phyloP scores from a whole-genome alignment of 2,329 filamentous ascomycete genomes.

The Penicillium corylophilum region DNA sequence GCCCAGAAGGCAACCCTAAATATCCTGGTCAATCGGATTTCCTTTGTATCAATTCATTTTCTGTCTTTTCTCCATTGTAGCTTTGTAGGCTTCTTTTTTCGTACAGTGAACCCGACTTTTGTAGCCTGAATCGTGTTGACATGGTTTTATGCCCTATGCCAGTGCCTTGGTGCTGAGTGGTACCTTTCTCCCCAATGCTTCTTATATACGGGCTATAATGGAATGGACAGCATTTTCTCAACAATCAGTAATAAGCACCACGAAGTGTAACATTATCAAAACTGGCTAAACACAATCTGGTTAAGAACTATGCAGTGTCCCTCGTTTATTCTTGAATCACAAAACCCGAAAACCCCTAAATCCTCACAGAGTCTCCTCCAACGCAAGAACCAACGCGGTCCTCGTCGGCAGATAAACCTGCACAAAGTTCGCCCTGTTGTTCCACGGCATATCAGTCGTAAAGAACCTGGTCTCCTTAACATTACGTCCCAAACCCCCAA shows the following conservation, averaged over 20 bases:
- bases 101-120: too few species aligned
- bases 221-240: not conserved
- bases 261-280: not conserved
- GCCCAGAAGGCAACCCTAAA: constrained; percentile 33
- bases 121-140: too few species aligned
- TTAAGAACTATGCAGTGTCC: not conserved
- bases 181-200: too few species aligned
- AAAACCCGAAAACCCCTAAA: not conserved
- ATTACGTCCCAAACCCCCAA: constrained; percentile 77
- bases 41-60: constrained; percentile 9
- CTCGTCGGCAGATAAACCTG: constrained; percentile 87
- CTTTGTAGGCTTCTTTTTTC: too few species aligned
- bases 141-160: too few species aligned
- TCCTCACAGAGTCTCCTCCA: constrained; percentile 45
- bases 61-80: not conserved
- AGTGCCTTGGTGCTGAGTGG: too few species aligned
- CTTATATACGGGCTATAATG: not conserved
- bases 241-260: not conserved
- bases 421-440: constrained; percentile 81
- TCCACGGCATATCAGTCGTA: constrained; percentile 88
- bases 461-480: constrained; percentile 84
- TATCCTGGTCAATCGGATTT: constrained; percentile 31
- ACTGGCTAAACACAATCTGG: constrained; percentile 2
- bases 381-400: constrained; percentile 70
- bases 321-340: constrained; percentile 9